Evolutionary conservation across 495 filamentous ascomycete species (phyloP), one percentile per base, ranked within the genome.

Genomic region (Cetradonia linearis): DNA sequence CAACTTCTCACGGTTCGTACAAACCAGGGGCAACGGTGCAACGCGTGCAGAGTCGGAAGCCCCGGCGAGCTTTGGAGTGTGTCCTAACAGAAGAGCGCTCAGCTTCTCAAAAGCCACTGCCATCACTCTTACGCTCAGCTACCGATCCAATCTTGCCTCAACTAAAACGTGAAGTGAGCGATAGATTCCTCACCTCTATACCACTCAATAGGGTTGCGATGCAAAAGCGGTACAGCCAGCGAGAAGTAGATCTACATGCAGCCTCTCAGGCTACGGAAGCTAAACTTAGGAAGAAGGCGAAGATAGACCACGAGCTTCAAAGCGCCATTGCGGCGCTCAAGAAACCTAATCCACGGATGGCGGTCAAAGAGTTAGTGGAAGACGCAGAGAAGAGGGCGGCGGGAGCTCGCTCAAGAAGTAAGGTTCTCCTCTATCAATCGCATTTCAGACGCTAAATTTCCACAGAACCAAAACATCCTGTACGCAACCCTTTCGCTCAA

Each of bases 261-360:
- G 74, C 74, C 59, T 78, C 78, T 10, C 73, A 80, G 44, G 77
- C 78, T 30, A 77, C 77, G 27, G 83, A 87, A 65, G 72, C 77
- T 16, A 95, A 86, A 70, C 70, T 84, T 50, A 83, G 80, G 64
- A 87, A 88, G 70, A 86, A 89, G 63, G 85, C 88, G 25, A 78
- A 81, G 46, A 69, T 72, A 13, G 76, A 81, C 23, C 76, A 79
- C 52, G 88, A 96, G 67, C 76, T 96, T 30, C 83, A 86, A 66
- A 83, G 86, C 37, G 93, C 92, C 14, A 96, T 97, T 60, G 75
- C 81, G 13, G 78, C 87, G 2, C 74, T 97, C 31, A 88, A 90
- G 65, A 95, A 86, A 70, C 93, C 93, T 6, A 95, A 96, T 67
- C 80, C 93, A 58, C 79, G 85, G 7, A 74, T 92, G 46, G 89